Base-by-base conservation (phyloP, 305 asterid species). In the Fraxinus latifolia region DNA sequence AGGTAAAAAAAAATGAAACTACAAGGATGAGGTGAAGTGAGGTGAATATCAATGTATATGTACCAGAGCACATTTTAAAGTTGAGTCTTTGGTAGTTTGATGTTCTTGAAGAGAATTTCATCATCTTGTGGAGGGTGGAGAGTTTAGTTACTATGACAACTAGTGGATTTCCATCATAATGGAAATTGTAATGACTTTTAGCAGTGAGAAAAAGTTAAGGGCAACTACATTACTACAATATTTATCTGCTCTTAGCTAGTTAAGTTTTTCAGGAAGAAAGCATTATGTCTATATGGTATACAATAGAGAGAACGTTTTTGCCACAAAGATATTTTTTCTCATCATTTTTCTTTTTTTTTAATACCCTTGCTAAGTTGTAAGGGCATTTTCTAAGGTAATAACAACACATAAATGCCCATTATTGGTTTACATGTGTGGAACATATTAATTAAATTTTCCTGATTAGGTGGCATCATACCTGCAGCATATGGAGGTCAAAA, bases 401-500 rank as follows among this genome's bases (percentile, higher is more conserved):
- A 60, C 70, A 60, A 60, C 25, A 23, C 70, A 60, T 25, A 65
- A 65, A 25, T 23, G 73, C 33, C 72, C 34, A 27, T 6, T 7
- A 25, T 19, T 25, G 73, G 33, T 25, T 25, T 65, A 11, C 73
- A 25, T 65, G 31, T 65, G 34, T 65, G 70, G 19, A 33, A 5
- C 39, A 37, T 76, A 77, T 73, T 34, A 73, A 39, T 33, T 39
- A 75, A 78, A 70, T 23, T 77, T 76, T 65, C 12, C 78, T 33
- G 83, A 42, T 47, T 39, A 74, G 62, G 78, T 78, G 73, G 79
- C 70, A 42, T 78, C 81, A 68, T 88, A 93, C 97, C 98, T 94
- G 97, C 85, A 94, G 91, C 87, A 89, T 77, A 82, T 76, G 88
- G 82, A 89, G 90, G 88, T 93, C 95, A 83, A 94, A 90, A 67